Evolutionary conservation across 208 protist species (phyloP).

Genomic region (Leishmania arabica): DNA sequence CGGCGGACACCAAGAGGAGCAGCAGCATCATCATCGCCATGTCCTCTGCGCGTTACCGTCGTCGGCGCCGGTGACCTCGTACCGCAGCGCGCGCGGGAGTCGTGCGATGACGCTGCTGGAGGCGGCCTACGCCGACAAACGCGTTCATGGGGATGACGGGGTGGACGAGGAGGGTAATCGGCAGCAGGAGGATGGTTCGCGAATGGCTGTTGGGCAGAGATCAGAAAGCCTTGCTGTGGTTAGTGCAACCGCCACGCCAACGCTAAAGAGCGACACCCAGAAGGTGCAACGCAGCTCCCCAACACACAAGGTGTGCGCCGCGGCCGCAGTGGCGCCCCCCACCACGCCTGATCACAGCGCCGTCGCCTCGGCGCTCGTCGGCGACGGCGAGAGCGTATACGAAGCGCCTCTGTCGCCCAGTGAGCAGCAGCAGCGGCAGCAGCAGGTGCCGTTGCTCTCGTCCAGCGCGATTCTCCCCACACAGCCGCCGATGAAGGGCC

Average conservation of each 20-base stretch:
- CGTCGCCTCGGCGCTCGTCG: no score
- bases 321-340: not conserved
- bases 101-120: slow-evolving; percentile 6
- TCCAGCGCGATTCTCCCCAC: not conserved
- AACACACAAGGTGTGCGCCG: not conserved
- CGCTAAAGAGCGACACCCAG: not conserved
- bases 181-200: not conserved
- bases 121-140: slow-evolving; percentile 11
- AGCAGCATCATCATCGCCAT: not conserved
- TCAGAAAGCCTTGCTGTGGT: not conserved
- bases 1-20: not conserved
- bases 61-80: slow-evolving; percentile 16
- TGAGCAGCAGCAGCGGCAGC: not conserved
- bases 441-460: not conserved
- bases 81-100: slow-evolving; percentile 5
- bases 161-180: not conserved
- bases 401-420: no score
- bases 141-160: not conserved
- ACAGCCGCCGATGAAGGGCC: not conserved
- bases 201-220: not conserved
- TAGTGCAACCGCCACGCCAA: not conserved
- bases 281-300: not conserved
- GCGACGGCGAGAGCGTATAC: not conserved
- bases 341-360: not conserved
- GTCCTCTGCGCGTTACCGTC: slow-evolving; percentile 7